Percentiles rank a stretch among this genome's conserved stretches.
phyloP scores from a whole-genome alignment of 139 green algal genomes.

The Coelastrella sp. region DNA sequence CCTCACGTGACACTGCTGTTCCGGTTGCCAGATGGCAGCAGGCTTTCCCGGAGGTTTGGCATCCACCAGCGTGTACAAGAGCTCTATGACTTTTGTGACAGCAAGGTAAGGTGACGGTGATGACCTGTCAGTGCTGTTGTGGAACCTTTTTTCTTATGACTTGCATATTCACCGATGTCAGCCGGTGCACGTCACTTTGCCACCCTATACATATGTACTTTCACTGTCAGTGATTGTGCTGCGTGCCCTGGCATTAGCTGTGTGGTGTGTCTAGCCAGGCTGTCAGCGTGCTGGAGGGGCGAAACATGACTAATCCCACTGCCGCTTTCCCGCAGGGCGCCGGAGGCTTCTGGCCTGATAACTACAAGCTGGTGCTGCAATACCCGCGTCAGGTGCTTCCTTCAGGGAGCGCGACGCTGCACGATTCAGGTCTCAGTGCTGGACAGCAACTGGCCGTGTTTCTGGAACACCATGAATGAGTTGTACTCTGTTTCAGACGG shows the following conservation, averaged over 20 bases:
- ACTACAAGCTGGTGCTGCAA: slow-evolving; percentile 78
- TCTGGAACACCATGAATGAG: slow-evolving; percentile 40
- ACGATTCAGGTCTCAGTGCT: slow-evolving; percentile 51
- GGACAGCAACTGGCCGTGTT: slow-evolving; percentile 52
- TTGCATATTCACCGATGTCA: no score
- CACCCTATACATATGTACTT: no score
- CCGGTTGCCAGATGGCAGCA: slow-evolving; percentile 77
- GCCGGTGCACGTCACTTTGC: no score
- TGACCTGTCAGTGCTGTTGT: no score
- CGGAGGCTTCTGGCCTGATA: slow-evolving; percentile 48
- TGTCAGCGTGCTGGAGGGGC: no score
- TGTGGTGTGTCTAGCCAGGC: no score
- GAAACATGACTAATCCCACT: no score
- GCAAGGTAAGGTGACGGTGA: slow-evolving; percentile 28
- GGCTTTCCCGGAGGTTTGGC: slow-evolving; percentile 70
- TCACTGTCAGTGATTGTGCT: no score
- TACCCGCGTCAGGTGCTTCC: slow-evolving; percentile 74
- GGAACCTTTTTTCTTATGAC: no score
- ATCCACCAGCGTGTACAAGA: slow-evolving; percentile 45
- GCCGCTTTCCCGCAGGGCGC: slow-evolving; percentile 19
- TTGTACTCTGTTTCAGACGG: not conserved
- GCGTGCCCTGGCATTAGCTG: no score
- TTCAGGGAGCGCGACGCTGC: slow-evolving; percentile 40
- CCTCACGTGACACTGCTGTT: slow-evolving; percentile 64
- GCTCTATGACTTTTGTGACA: slow-evolving; percentile 84